Conservation (phyloP, 2,329 filamentous ascomycete genomes). For the Aspergillus uvarum region DNA sequence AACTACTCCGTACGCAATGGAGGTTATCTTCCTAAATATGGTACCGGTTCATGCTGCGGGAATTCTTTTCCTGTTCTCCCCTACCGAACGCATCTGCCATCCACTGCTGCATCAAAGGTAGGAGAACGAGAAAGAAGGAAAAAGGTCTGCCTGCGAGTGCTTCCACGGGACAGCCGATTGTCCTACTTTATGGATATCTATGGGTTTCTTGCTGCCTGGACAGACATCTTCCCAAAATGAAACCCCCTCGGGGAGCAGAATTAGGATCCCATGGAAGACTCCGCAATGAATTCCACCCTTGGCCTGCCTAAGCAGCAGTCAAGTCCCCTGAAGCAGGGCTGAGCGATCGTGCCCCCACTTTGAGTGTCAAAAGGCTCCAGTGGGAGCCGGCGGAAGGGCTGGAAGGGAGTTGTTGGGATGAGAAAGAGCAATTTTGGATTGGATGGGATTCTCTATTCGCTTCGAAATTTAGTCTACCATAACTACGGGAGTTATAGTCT, state of each 20-base stretch:
- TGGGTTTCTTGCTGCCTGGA: slow-evolving; percentile 5
- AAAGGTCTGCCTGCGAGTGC: background rate
- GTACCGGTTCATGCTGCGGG: background rate
- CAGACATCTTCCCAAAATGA: background rate
- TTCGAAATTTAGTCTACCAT: too few relatives aligned
- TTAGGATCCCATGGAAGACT: background rate
- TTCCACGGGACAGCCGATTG: background rate
- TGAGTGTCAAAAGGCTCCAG: background rate
- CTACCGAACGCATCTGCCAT: background rate
- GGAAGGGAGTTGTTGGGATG: background rate
- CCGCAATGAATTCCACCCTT: background rate
- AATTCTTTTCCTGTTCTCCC: background rate
- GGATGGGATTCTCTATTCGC: background rate
- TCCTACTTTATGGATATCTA: background rate
- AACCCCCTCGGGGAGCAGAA: slow-evolving; percentile 2
- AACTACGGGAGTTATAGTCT: too few relatives aligned
- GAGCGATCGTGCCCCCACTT: background rate
- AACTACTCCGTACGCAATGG: background rate
- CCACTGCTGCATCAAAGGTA: background rate
- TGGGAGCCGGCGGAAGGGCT: background rate
- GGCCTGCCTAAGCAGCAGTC: background rate
- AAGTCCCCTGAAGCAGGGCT: background rate
- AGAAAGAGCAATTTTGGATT: background rate
- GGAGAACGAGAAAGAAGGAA: too few relatives aligned
- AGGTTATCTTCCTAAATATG: too few relatives aligned